These are phyloP conservation scores for Bruguiera hainesii DNA, from an alignment of 441 rosid genomes.

Conservation along the genomic window DNA sequence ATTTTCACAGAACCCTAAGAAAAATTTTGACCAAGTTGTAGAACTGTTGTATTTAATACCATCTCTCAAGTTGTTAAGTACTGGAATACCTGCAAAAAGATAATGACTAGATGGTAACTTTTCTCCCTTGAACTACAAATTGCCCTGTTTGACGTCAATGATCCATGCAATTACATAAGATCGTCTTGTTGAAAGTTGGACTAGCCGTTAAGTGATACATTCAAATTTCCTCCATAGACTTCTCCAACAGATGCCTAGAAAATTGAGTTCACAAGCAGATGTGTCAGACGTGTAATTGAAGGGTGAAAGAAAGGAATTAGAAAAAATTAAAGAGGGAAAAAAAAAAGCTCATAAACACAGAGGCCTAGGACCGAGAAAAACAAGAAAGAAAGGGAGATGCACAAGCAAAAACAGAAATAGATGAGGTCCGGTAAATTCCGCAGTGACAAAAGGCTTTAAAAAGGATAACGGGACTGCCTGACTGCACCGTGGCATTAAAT, in stretches of 20 bases:
- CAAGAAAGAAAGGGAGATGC: no score
- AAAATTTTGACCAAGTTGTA: background rate
- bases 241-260: slow-evolving; percentile 13
- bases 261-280: background rate
- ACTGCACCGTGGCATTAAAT: no score
- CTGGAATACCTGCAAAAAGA: background rate
- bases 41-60: background rate
- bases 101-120: background rate
- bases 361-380: no score
- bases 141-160: background rate
- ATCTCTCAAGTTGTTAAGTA: background rate
- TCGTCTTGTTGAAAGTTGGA: background rate
- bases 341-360: no score
- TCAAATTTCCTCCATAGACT: slow-evolving; percentile 13
- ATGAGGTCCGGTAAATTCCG: no score
- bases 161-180: slow-evolving; percentile 4
- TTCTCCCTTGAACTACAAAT: slow-evolving; percentile 4
- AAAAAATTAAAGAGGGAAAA: background rate
- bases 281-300: background rate
- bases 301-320: background rate
- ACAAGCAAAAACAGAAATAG: no score
- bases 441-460: no score
- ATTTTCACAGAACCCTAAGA: background rate
- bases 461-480: no score
- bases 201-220: background rate